phyloP scores from a whole-genome alignment of 2,329 filamentous ascomycete genomes.

The Stagonosporopsis rhizophila region DNA sequence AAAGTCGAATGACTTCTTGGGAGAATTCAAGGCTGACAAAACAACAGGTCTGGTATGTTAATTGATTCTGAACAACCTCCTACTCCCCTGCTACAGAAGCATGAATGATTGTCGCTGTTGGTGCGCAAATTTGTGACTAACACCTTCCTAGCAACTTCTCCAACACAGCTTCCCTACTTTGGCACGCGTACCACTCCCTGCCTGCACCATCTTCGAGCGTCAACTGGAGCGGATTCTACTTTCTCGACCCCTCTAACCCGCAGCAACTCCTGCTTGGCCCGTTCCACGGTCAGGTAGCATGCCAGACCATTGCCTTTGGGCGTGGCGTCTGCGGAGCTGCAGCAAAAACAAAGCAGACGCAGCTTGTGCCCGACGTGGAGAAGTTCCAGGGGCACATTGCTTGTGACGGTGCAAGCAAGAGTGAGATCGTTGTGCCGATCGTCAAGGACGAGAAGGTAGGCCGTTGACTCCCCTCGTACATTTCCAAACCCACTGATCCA shows the following conservation, averaged over 20 bases:
- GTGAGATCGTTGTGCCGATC: conserved; percentile 84
- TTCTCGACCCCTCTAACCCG: conserved; percentile 46
- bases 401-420: conserved; percentile 76
- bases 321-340: conserved; percentile 79
- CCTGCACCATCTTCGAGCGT: conserved; percentile 66
- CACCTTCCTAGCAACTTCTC: conserved; percentile 64
- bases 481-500: conserved; percentile 7
- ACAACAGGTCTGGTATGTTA: conserved; percentile 16
- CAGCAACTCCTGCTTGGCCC: conserved; percentile 75
- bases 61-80: background rate
- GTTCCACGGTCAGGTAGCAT: conserved; percentile 80
- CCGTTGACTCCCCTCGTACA: background rate
- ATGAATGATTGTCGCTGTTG: background rate
- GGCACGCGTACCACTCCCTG: conserved; percentile 80
- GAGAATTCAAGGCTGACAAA: background rate
- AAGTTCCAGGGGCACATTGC: conserved; percentile 81
- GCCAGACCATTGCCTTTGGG: conserved; percentile 76
- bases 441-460: conserved; percentile 58
- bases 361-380: conserved; percentile 73
- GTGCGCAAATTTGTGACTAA: background rate
- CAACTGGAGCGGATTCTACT: conserved; percentile 76
- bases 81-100: background rate
- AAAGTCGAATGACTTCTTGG: background rate
- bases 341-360: conserved; percentile 66
- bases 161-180: conserved; percentile 77